These are phyloP conservation scores for Pholiota microspora DNA, from an alignment of 768 basidiomycete genomes.

Conservation along the genomic window DNA sequence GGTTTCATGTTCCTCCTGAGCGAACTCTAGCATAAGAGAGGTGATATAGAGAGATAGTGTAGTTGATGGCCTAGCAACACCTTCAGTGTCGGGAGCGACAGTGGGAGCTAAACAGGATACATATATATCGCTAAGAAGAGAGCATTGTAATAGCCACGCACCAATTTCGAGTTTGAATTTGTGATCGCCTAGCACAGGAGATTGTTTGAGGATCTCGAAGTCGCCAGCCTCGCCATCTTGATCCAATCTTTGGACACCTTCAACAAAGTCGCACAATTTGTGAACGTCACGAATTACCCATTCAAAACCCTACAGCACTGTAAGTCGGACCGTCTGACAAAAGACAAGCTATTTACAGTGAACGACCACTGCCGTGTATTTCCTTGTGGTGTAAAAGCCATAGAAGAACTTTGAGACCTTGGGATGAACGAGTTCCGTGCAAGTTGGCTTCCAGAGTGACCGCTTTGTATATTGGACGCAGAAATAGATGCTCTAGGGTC, in stretches of 20 bases:
- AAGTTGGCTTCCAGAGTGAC: slow-evolving; percentile 12
- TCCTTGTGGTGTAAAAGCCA: slow-evolving; percentile 33
- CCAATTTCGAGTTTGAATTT: slow-evolving; percentile 75
- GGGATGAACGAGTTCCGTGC: slow-evolving; percentile 16
- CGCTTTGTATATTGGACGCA: slow-evolving; percentile 23
- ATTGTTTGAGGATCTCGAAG: slow-evolving; percentile 64
- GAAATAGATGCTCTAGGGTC: slow-evolving; percentile 28
- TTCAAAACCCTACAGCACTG: slow-evolving; percentile 57
- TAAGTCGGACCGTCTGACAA: neutral
- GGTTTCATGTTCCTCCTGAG: slow-evolving; percentile 57
- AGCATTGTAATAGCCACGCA: slow-evolving; percentile 21
- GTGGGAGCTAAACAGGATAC: slow-evolving; percentile 20
- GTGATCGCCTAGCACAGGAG: slow-evolving; percentile 65
- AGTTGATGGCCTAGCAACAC: slow-evolving; percentile 25
- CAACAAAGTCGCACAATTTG: slow-evolving; percentile 57
- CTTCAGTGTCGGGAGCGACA: slow-evolving; percentile 20
- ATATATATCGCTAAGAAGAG: neutral
- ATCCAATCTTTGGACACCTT: slow-evolving; percentile 32
- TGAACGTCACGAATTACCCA: slow-evolving; percentile 63
- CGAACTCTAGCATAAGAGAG: slow-evolving; percentile 59
- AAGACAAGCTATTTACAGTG: slow-evolving; percentile 37
- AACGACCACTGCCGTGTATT: slow-evolving; percentile 66
- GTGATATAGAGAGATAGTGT: slow-evolving; percentile 66
- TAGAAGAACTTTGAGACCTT: slow-evolving; percentile 21
- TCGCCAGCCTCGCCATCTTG: slow-evolving; percentile 35